phyloP scores from a whole-genome alignment of 129 eudicot genomes.

The Flaveria bidentis region DNA sequence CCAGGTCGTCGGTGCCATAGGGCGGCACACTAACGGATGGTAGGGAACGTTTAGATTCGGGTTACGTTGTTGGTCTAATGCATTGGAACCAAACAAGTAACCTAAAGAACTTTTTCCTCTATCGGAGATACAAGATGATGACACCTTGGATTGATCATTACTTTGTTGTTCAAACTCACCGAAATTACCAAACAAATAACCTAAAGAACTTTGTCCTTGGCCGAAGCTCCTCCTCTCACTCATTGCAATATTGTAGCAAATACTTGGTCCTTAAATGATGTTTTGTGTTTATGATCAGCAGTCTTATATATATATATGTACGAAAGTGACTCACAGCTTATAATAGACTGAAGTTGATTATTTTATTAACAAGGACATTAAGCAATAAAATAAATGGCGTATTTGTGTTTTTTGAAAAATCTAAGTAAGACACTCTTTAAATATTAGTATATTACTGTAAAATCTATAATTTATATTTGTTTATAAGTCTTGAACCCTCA shows the following conservation, averaged over 20 bases:
- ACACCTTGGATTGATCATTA: conserved; percentile 9
- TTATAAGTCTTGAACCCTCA: no score
- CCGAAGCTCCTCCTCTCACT: conserved; percentile 53
- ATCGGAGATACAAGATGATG: conserved; percentile 30
- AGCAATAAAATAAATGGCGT: no score
- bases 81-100: conserved; percentile 50
- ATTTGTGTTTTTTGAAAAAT: no score
- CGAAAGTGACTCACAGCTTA: background rate
- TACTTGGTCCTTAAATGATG: background rate
- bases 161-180: background rate
- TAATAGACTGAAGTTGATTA: background rate
- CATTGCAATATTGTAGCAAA: conserved; percentile 28
- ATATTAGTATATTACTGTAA: no score
- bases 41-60: conserved; percentile 22
- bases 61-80: conserved; percentile 22
- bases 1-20: conserved; percentile 47
- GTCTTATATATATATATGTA: background rate
- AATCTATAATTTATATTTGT: no score
- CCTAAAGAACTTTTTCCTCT: conserved; percentile 69
- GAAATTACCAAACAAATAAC: conserved; percentile 28
- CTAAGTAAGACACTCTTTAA: no score
- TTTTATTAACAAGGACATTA: background rate
- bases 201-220: conserved; percentile 30
- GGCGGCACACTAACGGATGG: conserved; percentile 44
- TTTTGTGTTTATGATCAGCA: background rate